Evolutionary conservation across 2,329 filamentous ascomycete genomes (phyloP), one percentile per base, ranked within the genome.

Genomic region (Sclerotinia subarctica): DNA sequence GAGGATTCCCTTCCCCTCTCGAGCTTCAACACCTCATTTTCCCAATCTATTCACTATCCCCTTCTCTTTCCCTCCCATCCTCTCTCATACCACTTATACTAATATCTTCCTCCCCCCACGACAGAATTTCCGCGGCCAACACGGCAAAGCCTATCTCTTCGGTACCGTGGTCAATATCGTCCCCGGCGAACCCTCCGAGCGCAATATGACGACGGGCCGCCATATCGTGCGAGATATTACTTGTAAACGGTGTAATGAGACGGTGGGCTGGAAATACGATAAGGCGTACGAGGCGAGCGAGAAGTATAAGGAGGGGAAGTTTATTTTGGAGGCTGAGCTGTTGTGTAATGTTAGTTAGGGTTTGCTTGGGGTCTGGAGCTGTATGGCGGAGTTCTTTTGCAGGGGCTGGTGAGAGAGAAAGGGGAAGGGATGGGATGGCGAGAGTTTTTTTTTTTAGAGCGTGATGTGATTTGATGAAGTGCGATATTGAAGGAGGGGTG

Each of bases 231-330:
- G 95, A 69, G 95, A 99, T 78, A 97, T 99, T 75, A 84, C 84
- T 69, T 99, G 95, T 82, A 86, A 90, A 69, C 92, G 96, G 80
- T 99, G 95, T 85, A 91, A 90, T 78, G 91, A 94, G 79, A 91
- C 90, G 42, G 95, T 99, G 65, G 95, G 95, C 47, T 99, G 95
- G 95, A 98, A 97, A 80, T 99, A 99, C 79, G 95, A 99, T 80
- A 97, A 96, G 82, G 95, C 95, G 1, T 98, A 91, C 78, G 95
- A 99, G 82, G 80, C 83, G 46, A 89, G 85, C 72, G 94, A 99
- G 85, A 97, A 97, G 81, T 99, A 99, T 82, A 99, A 99, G 83
- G 95, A 99, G 84, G 94, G 93, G 67, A 99, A 98, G 82, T 98
- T 91, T 78, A 99, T 99, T 69, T 84, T 99, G 68, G 94, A 98